Conservation (phyloP, 352 stramenopile genomes). For the Globisporangium yorkense region DNA sequence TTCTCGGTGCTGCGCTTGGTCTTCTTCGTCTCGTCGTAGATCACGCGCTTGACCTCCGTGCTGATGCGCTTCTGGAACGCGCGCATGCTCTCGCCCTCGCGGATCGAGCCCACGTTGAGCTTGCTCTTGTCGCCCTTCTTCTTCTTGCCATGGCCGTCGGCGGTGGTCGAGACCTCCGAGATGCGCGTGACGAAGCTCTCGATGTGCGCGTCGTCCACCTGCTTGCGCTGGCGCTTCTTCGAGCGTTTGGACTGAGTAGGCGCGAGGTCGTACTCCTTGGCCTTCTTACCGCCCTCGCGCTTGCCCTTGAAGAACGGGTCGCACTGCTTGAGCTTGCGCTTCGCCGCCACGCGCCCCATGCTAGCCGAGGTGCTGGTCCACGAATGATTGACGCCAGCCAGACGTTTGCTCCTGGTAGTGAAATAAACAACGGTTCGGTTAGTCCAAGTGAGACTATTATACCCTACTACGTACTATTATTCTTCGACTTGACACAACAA, state of each 20-base stretch:
- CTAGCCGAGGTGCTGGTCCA: too few relatives aligned
- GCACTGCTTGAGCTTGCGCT: slow-evolving; percentile 85
- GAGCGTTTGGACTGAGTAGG: slow-evolving; percentile 67
- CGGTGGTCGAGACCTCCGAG: slow-evolving; percentile 24
- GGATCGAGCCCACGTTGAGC: slow-evolving; percentile 52
- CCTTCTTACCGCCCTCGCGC: slow-evolving; percentile 65
- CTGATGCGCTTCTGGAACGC: slow-evolving; percentile 85
- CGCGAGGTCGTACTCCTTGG: slow-evolving; percentile 58
- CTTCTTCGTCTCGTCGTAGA: slow-evolving; percentile 83
- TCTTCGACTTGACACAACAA: too few relatives aligned
- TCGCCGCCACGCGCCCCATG: slow-evolving; percentile 67
- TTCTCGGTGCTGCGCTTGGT: slow-evolving; percentile 62
- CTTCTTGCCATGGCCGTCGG: slow-evolving; percentile 7
- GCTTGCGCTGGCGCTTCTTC: slow-evolving; percentile 77
- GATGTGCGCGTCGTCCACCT: slow-evolving; percentile 49
- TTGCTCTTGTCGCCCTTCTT: slow-evolving; percentile 37
- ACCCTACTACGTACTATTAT: too few relatives aligned
- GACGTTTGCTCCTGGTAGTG: too few relatives aligned
- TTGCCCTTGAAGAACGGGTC: slow-evolving; percentile 86
- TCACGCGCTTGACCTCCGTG: slow-evolving; percentile 75
- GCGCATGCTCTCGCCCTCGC: slow-evolving; percentile 68
- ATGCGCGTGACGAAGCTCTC: slow-evolving; percentile 59
- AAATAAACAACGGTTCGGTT: too few relatives aligned
- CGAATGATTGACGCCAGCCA: too few relatives aligned
- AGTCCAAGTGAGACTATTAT: too few relatives aligned